phyloP scores from a whole-genome alignment of 2,329 filamentous ascomycete species.

The Aspergillus sergii region DNA sequence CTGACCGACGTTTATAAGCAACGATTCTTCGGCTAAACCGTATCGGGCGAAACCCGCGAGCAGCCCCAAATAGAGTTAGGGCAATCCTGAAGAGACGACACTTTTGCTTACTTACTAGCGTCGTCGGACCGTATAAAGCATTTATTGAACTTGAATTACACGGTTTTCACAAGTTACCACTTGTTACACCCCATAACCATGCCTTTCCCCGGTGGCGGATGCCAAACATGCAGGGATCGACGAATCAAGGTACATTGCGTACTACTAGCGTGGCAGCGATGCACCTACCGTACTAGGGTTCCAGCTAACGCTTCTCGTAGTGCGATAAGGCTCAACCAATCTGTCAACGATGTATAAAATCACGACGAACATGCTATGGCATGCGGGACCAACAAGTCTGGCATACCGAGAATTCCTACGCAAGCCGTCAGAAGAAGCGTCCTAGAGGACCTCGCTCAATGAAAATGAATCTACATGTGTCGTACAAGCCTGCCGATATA shows the following conservation, averaged over 20 bases:
- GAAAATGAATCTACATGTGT: background rate
- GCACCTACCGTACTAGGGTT: no score
- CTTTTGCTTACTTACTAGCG: background rate
- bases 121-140: background rate
- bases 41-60: background rate
- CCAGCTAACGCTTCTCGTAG: background rate
- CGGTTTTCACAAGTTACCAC: background rate
- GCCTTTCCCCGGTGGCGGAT: background rate
- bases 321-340: background rate
- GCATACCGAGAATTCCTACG: background rate
- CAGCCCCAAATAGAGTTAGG: background rate
- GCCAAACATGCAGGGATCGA: conserved; percentile 1
- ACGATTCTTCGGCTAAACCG: background rate
- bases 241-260: background rate
- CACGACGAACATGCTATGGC: background rate
- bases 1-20: no score
- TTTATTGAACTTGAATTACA: background rate
- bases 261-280: background rate
- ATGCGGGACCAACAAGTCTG: background rate
- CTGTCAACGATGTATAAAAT: background rate
- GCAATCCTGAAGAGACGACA: background rate
- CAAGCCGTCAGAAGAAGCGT: background rate
- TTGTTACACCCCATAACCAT: background rate
- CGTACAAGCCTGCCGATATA: background rate
- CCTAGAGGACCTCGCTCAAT: background rate